Conservation (phyloP, 768 basidiomycete genomes). For the Lanmaoa rubissima region DNA sequence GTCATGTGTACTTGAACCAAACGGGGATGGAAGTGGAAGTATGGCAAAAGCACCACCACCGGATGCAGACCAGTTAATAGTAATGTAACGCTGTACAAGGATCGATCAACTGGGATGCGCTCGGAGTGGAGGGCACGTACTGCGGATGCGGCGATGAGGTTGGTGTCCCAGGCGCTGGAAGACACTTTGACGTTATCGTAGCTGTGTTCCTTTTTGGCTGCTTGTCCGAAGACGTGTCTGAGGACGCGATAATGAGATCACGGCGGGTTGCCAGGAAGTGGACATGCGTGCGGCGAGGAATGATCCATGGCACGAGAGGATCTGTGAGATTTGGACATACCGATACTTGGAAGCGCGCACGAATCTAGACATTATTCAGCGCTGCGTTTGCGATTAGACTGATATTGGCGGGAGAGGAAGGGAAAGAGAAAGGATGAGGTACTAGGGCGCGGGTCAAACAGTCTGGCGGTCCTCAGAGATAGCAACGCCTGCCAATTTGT, state of each 20-base stretch:
- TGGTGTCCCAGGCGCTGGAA: slow-evolving; percentile 95
- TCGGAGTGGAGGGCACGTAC: slow-evolving; percentile 36
- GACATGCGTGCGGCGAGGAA: neutral
- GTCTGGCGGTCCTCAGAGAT: too few species aligned
- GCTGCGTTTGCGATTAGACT: neutral
- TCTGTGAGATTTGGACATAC: slow-evolving; percentile 38
- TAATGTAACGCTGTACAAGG: slow-evolving; percentile 67
- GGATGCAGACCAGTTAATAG: slow-evolving; percentile 91
- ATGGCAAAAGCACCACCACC: slow-evolving; percentile 96
- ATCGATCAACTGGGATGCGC: neutral
- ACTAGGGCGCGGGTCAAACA: neutral
- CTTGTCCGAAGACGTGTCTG: slow-evolving; percentile 91
- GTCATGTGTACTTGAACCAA: slow-evolving; percentile 44
- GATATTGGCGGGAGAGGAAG: neutral
- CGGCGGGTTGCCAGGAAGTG: neutral
- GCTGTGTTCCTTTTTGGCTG: slow-evolving; percentile 79
- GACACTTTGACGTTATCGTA: slow-evolving; percentile 85
- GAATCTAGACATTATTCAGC: slow-evolving; percentile 70
- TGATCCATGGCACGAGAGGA: neutral
- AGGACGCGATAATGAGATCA: neutral
- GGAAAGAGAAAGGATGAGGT: neutral
- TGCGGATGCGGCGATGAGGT: slow-evolving; percentile 80
- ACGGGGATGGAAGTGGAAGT: slow-evolving; percentile 79
- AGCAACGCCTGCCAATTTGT: neutral
- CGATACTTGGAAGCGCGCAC: slow-evolving; percentile 86